Evolutionary conservation across 1,284 basidiomycete species (phyloP).

Genomic region (Tilletia walkeri): DNA sequence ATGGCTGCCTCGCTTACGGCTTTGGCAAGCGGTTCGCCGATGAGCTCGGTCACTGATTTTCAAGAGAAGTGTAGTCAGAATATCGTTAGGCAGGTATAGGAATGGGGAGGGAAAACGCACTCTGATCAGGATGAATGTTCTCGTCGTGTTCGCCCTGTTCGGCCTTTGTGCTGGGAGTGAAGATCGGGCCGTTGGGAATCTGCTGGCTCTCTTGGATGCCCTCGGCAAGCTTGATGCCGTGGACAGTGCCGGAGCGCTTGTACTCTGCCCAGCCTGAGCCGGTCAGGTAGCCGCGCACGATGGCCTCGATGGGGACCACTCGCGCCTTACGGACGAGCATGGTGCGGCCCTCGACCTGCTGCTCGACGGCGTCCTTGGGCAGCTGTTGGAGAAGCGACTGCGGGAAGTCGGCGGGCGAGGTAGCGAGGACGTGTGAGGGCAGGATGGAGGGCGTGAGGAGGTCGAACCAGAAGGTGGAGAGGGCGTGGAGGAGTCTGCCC

Average conservation of each 20-base stretch:
- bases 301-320: conserved; percentile 92
- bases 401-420: conserved; percentile 40
- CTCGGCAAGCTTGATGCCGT: conserved; percentile 74
- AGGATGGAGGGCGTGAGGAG: conserved; percentile 60
- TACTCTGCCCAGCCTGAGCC: conserved; percentile 98
- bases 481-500: conserved; percentile 81
- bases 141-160: conserved; percentile 93
- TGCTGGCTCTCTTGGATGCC: conserved; percentile 81
- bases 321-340: conserved; percentile 90
- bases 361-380: conserved; percentile 22
- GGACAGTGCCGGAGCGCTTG: conserved; percentile 80
- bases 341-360: conserved; percentile 73
- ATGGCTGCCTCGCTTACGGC: conserved; percentile 66
- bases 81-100: not conserved
- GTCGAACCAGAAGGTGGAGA: conserved; percentile 94
- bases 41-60: conserved; percentile 28
- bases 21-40: conserved; percentile 63
- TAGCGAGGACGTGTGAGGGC: conserved; percentile 49
- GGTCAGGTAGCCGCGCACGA: conserved; percentile 92
- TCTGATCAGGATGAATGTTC: conserved; percentile 89
- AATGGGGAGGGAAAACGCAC: conserved; percentile 57
- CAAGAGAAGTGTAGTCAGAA: too few relatives aligned
- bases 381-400: conserved; percentile 29
- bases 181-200: conserved; percentile 65
- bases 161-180: conserved; percentile 96